Evolutionary conservation across 768 basidiomycete species (phyloP).

Genomic region (Mycena vulgaris): DNA sequence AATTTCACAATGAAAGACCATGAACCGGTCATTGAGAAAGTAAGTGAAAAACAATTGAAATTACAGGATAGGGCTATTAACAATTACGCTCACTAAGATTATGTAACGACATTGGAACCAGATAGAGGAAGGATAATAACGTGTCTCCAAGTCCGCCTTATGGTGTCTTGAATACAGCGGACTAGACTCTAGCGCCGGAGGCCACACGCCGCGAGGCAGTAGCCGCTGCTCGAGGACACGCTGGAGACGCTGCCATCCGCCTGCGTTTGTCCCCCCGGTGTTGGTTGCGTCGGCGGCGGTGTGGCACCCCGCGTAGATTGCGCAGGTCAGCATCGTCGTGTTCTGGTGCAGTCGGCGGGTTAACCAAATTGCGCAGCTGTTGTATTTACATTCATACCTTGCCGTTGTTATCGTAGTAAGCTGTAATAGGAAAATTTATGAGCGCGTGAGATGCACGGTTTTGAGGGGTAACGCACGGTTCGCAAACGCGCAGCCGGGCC

Average conservation of each 20-base stretch:
- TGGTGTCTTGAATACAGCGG: no score
- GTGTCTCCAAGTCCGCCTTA: no score
- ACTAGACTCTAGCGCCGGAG: no score
- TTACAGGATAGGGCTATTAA: no score
- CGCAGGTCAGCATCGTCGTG: slow-evolving; percentile 33
- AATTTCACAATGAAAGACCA: no score
- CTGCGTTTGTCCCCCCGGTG: slow-evolving; percentile 33
- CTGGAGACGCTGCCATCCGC: slow-evolving; percentile 31
- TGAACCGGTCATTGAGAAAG: no score
- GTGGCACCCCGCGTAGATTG: slow-evolving; percentile 31
- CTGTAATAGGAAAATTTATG: not conserved
- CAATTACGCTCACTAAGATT: no score
- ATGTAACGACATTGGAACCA: no score
- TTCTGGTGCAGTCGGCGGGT: not conserved
- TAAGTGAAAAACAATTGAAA: no score
- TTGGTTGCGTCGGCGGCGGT: slow-evolving; percentile 34
- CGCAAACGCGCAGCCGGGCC: slow-evolving; percentile 11
- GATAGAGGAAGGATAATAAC: no score
- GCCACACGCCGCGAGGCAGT: slow-evolving; percentile 8
- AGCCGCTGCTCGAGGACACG: slow-evolving; percentile 27
- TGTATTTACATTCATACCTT: slow-evolving; percentile 12
- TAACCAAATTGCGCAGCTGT: not conserved
- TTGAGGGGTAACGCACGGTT: slow-evolving; percentile 24
- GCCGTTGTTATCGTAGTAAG: slow-evolving; percentile 10
- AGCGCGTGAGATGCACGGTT: no score